phyloP scores from a whole-genome alignment of 495 filamentous ascomycete genomes.

The Podospora pseudocomata region DNA sequence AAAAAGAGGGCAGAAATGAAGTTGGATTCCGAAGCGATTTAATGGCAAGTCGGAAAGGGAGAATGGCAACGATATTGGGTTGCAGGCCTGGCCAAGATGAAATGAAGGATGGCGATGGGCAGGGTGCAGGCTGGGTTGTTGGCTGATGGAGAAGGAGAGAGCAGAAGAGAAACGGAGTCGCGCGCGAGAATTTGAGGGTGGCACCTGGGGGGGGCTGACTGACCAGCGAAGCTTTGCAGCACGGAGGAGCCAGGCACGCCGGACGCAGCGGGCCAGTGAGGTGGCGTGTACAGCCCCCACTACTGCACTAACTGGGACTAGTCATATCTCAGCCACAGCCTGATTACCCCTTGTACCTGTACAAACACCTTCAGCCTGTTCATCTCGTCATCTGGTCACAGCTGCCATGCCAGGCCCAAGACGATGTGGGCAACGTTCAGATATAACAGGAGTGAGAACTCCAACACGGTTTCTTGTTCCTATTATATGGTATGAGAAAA shows the following conservation, averaged over 20 bases:
- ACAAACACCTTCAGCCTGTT: neutral
- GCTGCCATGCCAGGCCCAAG: neutral
- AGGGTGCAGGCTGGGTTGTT: constrained; percentile 19
- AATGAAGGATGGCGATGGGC: constrained; percentile 26
- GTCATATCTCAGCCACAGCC: constrained; percentile 2
- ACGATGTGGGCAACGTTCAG: neutral
- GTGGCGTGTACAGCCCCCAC: neutral
- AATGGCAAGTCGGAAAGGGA: constrained; percentile 13
- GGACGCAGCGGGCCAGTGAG: neutral
- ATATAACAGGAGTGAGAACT: neutral
- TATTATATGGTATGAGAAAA: neutral
- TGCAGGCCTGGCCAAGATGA: constrained; percentile 33
- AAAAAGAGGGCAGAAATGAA: constrained; percentile 5
- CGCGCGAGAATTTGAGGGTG: constrained; percentile 31
- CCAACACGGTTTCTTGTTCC: neutral
- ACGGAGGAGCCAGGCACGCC: constrained; percentile 3
- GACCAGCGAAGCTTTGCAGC: neutral
- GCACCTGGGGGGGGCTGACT: constrained; percentile 12
- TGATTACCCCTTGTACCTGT: neutral
- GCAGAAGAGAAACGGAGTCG: constrained; percentile 20
- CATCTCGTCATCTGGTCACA: neutral
- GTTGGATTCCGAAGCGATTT: constrained; percentile 7
- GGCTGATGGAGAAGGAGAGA: constrained; percentile 21
- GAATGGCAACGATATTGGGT: constrained; percentile 43
- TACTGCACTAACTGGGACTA: neutral